A percentile compares a stretch with the other conserved stretches of the same genome.
These are phyloP conservation scores for Golovinomyces cichoracearum DNA, from an alignment of 2,329 filamentous ascomycete species.

Conservation along the genomic window DNA sequence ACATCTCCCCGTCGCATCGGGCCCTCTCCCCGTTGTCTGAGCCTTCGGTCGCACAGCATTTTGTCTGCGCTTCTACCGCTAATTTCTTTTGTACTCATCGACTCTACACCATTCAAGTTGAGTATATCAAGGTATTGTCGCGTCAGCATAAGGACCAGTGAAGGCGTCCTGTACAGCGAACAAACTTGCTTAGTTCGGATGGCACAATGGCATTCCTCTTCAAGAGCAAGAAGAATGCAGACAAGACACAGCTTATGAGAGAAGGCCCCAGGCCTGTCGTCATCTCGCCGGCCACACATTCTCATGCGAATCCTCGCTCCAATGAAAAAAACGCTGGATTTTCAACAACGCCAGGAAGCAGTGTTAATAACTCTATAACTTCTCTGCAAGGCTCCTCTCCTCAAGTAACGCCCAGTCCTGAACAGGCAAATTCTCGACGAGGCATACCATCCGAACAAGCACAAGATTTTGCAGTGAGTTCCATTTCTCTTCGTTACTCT, in stretches of 20 bases:
- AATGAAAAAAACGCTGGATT: conserved; percentile 29
- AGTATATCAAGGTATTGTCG: neutral
- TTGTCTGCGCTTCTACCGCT: neutral
- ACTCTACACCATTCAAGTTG: neutral
- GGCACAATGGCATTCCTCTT: conserved; percentile 53
- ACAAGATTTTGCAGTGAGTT: conserved; percentile 19
- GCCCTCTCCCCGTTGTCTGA: neutral
- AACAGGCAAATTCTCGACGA: conserved; percentile 32
- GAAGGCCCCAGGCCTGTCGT: conserved; percentile 10
- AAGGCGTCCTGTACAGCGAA: neutral
- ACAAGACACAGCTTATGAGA: conserved; percentile 24
- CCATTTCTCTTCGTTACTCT: neutral
- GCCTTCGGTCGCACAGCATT: neutral
- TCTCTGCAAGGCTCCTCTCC: conserved; percentile 27
- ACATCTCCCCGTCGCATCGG: neutral
- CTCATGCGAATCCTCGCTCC: conserved; percentile 20
- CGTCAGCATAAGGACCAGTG: neutral
- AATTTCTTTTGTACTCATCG: neutral
- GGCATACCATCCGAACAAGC: conserved; percentile 15
- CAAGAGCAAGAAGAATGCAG: conserved; percentile 55
- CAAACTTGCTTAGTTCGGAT: conserved; percentile 11
- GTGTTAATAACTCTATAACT: conserved; percentile 28
- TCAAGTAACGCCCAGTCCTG: conserved; percentile 13
- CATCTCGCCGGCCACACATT: conserved; percentile 21
- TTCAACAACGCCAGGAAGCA: conserved; percentile 38